Evolutionary conservation across 2,329 filamentous ascomycete genomes (phyloP), one percentile per base, ranked within the genome.

Genomic region (Cladosporium sp.): DNA sequence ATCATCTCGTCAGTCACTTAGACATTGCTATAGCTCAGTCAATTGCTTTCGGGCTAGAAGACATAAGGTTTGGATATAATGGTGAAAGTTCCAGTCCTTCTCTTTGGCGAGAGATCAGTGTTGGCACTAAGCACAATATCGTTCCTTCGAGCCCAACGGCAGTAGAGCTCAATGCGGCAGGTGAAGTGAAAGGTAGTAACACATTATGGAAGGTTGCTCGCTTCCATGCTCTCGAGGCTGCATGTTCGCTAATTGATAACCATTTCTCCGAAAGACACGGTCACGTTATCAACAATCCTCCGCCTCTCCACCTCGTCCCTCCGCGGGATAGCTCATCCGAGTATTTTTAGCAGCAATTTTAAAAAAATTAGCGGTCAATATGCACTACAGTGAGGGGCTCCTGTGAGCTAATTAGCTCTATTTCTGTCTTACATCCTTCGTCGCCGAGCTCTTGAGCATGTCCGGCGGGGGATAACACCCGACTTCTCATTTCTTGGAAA

Each of bases 381-480:
- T 58, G 23, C 21, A 18, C 56, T 18, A 10, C 34, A 26, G 11
- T 36, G 6, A 10, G 8, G 51, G 13, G 54, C n/a, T 32, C 36
- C n/a, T 18, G 58, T n/a, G 25, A 39, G 60, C 49, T 63, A 63
- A 63, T 63, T 63, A 63, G 60, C 49, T 46, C 60, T 56, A 54
- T 56, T 63, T 46, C 28, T 34, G 28, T 61, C 58, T 51, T 6
- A 26, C 58, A 32, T 32, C 32, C 39, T 46, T 46, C 39, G 39
- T 21, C 3, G 39, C 39, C 39, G 39, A 43, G 36, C 32, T 43
- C 56, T 26, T 46, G 39, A 30, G 36, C 26, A 51, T 32, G 23
- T 48, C 26, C 43, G 28, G 23, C 43, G 26, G 34, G 23, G 56
- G n/a, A 39, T 25, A 16, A 28, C 23, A 43, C 23, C 56, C 30